phyloP scores from a whole-genome alignment of 805 yeast genomes.

The Saccharomyces eubayanus region DNA sequence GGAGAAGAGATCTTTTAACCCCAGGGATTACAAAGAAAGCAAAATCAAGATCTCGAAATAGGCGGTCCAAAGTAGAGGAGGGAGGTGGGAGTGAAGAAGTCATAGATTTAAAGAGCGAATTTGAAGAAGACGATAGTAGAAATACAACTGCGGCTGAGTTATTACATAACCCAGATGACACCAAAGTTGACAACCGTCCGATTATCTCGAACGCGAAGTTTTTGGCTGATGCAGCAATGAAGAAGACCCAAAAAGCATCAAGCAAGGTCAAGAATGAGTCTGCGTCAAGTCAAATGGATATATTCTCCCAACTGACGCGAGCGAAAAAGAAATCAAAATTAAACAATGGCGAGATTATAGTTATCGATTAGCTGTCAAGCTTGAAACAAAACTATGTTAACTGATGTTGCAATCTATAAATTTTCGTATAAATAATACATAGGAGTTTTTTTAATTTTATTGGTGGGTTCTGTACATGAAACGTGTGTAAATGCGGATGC shows the following conservation, averaged over 20 bases:
- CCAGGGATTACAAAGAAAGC: conserved; percentile 10
- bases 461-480: background rate
- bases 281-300: conserved; percentile 20
- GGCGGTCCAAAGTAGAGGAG: background rate
- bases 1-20: conserved; percentile 6
- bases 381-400: background rate
- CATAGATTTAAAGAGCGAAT: conserved; percentile 1
- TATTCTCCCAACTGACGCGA: conserved; percentile 24
- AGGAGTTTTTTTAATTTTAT: background rate
- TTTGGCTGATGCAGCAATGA: conserved; percentile 21
- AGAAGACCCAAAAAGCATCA: background rate
- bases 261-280: conserved; percentile 19
- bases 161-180: conserved; percentile 26
- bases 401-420: background rate
- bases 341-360: conserved; percentile 24
- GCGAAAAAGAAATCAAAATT: conserved; percentile 26
- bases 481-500: background rate
- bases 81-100: background rate
- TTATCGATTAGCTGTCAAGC: conserved; percentile 14
- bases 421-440: background rate
- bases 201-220: conserved; percentile 26
- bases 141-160: conserved; percentile 30
- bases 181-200: conserved; percentile 24
- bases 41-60: background rate
- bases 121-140: conserved; percentile 4